phyloP scores from a whole-genome alignment of 192 early-diverging fungal genomes.

The Cetraspora pellucida region DNA sequence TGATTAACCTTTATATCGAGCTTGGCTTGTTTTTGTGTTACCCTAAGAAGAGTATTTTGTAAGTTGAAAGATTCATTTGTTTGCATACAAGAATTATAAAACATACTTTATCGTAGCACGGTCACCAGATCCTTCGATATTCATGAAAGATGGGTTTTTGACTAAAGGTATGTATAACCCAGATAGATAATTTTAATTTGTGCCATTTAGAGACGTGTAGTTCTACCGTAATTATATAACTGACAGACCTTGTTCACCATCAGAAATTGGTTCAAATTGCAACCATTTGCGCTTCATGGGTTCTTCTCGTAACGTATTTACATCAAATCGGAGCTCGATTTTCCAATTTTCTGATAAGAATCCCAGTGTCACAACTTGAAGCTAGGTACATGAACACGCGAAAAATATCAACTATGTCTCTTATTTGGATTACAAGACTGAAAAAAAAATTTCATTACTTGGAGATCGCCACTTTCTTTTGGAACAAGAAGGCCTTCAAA shows the following conservation, averaged over 20 bases:
- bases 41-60: slow-evolving; percentile 27
- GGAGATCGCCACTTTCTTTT: slow-evolving; percentile 57
- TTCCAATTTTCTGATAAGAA: slow-evolving; percentile 50
- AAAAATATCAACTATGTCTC: not conserved
- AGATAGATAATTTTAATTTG: not conserved
- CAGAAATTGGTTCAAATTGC: not conserved
- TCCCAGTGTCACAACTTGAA: slow-evolving; percentile 48
- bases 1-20: slow-evolving; percentile 56
- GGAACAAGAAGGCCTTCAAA: slow-evolving; percentile 62
- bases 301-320: slow-evolving; percentile 38
- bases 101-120: slow-evolving; percentile 47
- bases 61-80: not conserved
- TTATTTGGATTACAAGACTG: slow-evolving; percentile 17
- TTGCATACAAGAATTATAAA: not conserved
- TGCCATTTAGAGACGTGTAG: not conserved
- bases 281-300: slow-evolving; percentile 36
- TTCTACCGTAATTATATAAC: not conserved
- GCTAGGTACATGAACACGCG: slow-evolving; percentile 33
- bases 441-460: slow-evolving; percentile 51
- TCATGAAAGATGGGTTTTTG: slow-evolving; percentile 36
- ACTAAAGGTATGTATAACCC: not conserved
- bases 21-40: slow-evolving; percentile 65
- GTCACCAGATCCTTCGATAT: slow-evolving; percentile 60
- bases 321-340: slow-evolving; percentile 47
- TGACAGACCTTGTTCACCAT: not conserved